A percentile compares a stretch with the other conserved stretches of the same genome.
phyloP scores from a whole-genome alignment of 208 protist species.

The Crithidia brevicula region DNA sequence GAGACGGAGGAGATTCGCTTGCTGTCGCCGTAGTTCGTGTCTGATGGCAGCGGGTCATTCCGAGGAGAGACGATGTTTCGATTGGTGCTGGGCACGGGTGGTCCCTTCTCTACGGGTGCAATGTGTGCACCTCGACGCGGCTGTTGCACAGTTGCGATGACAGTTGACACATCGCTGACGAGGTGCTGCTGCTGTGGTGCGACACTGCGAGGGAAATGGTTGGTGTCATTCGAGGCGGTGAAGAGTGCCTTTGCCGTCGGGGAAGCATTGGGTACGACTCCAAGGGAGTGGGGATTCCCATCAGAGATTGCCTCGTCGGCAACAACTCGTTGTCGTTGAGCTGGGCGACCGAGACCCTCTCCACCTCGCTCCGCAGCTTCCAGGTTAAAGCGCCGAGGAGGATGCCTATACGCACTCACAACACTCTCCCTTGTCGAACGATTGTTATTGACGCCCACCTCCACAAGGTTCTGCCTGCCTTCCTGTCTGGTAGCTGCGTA shows the following conservation, averaged over 20 bases:
- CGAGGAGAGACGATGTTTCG: neutral
- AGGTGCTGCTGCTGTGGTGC: neutral
- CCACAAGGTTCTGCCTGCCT: no score
- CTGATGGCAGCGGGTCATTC: neutral
- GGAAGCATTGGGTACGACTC: neutral
- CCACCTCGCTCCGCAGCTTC: slow-evolving; percentile 8
- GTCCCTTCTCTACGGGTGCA: neutral
- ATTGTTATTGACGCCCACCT: no score
- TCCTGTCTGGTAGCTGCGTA: no score
- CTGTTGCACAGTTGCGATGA: slow-evolving; percentile 26
- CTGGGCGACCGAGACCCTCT: neutral
- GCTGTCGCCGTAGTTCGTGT: no score
- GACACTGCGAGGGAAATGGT: neutral
- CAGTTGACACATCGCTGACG: slow-evolving; percentile 1
- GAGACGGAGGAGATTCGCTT: neutral
- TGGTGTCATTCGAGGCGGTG: neutral
- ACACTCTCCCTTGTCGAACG: no score
- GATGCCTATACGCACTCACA: no score
- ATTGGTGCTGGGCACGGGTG: no score
- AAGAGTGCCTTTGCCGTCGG: neutral
- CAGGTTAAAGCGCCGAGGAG: slow-evolving; percentile 1
- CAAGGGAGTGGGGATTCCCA: neutral
- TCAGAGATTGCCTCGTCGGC: no score
- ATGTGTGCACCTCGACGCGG: neutral
- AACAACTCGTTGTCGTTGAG: neutral